phyloP scores from a whole-genome alignment of 2,329 filamentous ascomycete species.

The Leptographium lundbergii region DNA sequence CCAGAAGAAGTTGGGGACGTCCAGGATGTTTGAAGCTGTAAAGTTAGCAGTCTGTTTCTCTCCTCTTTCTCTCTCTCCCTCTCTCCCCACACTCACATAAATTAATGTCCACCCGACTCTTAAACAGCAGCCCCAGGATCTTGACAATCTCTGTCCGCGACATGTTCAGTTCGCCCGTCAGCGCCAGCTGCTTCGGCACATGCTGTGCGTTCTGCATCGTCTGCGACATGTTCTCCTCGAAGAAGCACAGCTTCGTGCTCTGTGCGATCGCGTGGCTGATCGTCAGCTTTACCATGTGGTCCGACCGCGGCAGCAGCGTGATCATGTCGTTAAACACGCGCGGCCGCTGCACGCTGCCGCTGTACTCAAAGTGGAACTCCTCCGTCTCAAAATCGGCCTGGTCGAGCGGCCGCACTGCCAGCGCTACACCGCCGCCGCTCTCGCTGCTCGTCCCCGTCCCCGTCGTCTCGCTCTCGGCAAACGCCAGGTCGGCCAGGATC shows the following conservation, averaged over 20 bases:
- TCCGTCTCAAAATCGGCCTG: constrained; percentile 94
- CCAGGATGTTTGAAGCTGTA: constrained; percentile 82
- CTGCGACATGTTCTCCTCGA: constrained; percentile 89
- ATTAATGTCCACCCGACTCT: constrained; percentile 91
- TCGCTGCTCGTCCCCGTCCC: background rate
- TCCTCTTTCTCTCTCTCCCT: background rate
- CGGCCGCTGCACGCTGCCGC: constrained; percentile 68
- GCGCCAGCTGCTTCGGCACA: constrained; percentile 75
- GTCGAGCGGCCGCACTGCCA: constrained; percentile 67
- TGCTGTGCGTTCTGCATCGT: constrained; percentile 91
- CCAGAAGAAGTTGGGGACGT: constrained; percentile 98
- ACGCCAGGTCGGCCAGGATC: constrained; percentile 86
- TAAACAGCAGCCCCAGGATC: constrained; percentile 82
- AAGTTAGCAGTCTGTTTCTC: background rate
- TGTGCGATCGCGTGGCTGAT: constrained; percentile 97
- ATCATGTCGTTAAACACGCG: constrained; percentile 99
- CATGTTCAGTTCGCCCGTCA: constrained; percentile 87
- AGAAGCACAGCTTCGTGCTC: constrained; percentile 90
- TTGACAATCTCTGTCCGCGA: constrained; percentile 82
- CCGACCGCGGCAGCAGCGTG: constrained; percentile 72
- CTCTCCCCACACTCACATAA: constrained; percentile 54
- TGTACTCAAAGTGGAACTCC: constrained; percentile 98
- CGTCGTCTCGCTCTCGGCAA: constrained; percentile 51
- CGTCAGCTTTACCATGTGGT: constrained; percentile 98
- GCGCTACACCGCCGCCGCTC: constrained; percentile 35